Base-by-base conservation (phyloP, 2,329 filamentous ascomycete species). In the Amauroascus niger region DNA sequence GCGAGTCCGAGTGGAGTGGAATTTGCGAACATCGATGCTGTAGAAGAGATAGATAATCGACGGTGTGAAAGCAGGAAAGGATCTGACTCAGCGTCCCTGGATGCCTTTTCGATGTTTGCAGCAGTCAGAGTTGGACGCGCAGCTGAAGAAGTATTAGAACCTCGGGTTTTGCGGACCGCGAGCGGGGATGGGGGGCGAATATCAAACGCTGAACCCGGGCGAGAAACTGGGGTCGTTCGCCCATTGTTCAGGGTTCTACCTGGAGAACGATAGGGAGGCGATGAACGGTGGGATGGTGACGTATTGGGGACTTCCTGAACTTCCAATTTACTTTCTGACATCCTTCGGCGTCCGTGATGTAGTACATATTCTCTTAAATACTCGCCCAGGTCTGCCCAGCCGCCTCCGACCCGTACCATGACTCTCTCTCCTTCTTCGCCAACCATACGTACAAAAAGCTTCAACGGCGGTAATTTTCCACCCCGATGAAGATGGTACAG, bases 371-470 rank as follows among this genome's bases (percentile, higher is more conserved):
- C 88, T 61, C 89, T 86, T 40, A 98, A 77, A 65, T 96, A 98
- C 68, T 97, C 93, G 35, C 87, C 91, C 18, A 98, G 75, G 68
- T 98, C 93, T 13, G 90, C 89, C 93, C 93, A 98, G n/a, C 93
- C 93, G 55, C 93, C 93, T 11, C 93, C 93, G 11, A 98, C 91
- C 33, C 93, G 86, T 6, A 98, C 93, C 93, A 98, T 97, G 57
- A 97, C 89, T 49, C 93, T 83, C 69, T 97, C 89, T 14, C 87
- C 88, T 54, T 82, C 79, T 67, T 95, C 89, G 48, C 93, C 93
- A 1, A 98, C 90, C 1, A 89, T 83, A 14, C 93, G 86, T 50
- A 98, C 90, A 64, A 94, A 95, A 4, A 98, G 80, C 70, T 96
- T 97, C 65, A 96, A 90, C 0, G 93, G 93, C 11, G 88, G 81